Evolutionary conservation across 176 grass and related monocot species (phyloP).

Genomic region (Tillandsia leiboldiana): DNA sequence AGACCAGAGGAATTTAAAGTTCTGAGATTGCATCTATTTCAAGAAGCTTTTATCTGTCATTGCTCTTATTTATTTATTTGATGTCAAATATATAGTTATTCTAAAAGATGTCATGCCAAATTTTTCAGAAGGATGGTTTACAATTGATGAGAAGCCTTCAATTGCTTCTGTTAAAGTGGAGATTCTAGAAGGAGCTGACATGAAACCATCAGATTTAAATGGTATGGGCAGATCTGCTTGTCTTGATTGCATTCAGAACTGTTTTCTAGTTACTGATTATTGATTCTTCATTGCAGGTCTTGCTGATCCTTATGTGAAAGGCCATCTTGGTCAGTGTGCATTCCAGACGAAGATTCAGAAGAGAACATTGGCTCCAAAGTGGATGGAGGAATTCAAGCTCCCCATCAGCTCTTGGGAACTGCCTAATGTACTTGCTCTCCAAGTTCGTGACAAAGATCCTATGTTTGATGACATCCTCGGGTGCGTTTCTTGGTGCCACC

Average conservation of each 20-base stretch:
- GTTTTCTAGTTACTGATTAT: not conserved
- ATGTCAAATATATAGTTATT: not conserved
- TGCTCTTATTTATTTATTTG: not conserved
- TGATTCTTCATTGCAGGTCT: conserved; percentile 42
- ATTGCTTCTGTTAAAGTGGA: conserved; percentile 73
- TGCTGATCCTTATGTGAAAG: conserved; percentile 89
- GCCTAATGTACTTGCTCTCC: conserved; percentile 57
- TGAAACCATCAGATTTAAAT: conserved; percentile 93
- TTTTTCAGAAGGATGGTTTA: conserved; percentile 64
- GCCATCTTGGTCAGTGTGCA: conserved; percentile 55
- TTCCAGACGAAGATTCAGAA: conserved; percentile 77
- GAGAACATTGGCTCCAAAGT: conserved; percentile 76
- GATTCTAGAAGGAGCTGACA: conserved; percentile 83
- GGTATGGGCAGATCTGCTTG: conserved; percentile 29
- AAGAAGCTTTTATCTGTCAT: conserved; percentile 7
- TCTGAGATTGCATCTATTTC: too few relatives aligned
- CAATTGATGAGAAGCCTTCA: conserved; percentile 67
- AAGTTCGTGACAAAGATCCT: conserved; percentile 82
- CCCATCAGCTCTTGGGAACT: conserved; percentile 82
- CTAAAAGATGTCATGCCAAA: conserved; percentile 9
- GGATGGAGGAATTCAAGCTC: conserved; percentile 93
- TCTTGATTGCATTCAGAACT: conserved; percentile 14
- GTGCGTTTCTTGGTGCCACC: conserved; percentile 28
- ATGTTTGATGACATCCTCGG: conserved; percentile 92
- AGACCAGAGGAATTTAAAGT: too few relatives aligned